Evolutionary conservation across 2,329 filamentous ascomycete species (phyloP).

Genomic region (Lasiodiplodia hormozganensis): DNA sequence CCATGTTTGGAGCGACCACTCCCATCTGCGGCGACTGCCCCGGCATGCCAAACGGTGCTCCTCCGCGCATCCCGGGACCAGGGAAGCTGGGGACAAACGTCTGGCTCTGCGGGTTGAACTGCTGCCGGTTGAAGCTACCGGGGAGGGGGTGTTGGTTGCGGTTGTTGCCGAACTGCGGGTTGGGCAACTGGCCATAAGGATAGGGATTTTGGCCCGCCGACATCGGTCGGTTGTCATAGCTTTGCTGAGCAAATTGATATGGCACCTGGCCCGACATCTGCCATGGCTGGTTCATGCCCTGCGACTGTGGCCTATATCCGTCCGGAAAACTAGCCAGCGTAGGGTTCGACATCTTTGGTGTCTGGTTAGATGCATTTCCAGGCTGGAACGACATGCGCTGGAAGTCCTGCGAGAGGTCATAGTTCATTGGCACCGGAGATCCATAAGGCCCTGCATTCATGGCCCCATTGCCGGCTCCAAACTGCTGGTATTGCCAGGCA

Average conservation of each 20-base stretch:
- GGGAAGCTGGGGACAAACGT: conserved; percentile 77
- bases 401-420: conserved; percentile 54
- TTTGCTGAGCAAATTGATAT: conserved; percentile 37
- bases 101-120: conserved; percentile 94
- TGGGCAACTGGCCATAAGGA: conserved; percentile 79
- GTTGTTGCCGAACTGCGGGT: conserved; percentile 68
- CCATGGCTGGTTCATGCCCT: conserved; percentile 44
- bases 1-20: conserved; percentile 35
- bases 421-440: conserved; percentile 42
- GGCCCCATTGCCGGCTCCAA: conserved; percentile 31
- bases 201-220: conserved; percentile 59
- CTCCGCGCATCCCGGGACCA: conserved; percentile 32
- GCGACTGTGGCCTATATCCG: conserved; percentile 34
- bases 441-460: conserved; percentile 34
- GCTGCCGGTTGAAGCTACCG: conserved; percentile 81
- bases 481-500: conserved; percentile 42
- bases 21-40: conserved; percentile 40
- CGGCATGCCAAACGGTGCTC: conserved; percentile 39
- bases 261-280: conserved; percentile 38
- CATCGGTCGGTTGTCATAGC: conserved; percentile 42
- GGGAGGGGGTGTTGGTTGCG: conserved; percentile 83
- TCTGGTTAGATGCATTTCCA: conserved; percentile 43
- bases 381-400: conserved; percentile 56
- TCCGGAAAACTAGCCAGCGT: conserved; percentile 45
- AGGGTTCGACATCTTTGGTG: conserved; percentile 47